Percentiles rank a stretch among this genome's conserved stretches.
phyloP scores from a whole-genome alignment of 345 rosid species.

The Chamaenerion angustifolium region DNA sequence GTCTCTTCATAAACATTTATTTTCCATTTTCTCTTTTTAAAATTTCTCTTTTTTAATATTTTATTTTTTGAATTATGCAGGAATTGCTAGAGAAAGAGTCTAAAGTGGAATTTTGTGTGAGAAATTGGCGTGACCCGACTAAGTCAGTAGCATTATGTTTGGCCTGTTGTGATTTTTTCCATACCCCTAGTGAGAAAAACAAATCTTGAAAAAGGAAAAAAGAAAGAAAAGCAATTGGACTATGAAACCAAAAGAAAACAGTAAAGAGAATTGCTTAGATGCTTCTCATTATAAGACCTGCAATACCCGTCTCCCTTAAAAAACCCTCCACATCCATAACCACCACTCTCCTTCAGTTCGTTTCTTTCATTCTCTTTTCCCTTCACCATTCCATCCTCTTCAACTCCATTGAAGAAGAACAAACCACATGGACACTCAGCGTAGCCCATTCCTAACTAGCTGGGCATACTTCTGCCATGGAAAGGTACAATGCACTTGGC shows the following conservation, averaged over 20 bases:
- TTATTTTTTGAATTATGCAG: no score
- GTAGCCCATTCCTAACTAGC: conserved; percentile 30
- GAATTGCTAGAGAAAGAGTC: no score
- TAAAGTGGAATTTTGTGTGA: no score
- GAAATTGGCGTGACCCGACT: no score
- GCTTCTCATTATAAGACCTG: conserved; percentile 1
- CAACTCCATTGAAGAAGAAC: neutral
- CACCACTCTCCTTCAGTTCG: neutral
- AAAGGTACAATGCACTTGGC: conserved; percentile 29
- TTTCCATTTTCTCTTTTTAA: no score
- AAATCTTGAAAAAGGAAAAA: no score
- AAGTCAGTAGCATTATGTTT: no score
- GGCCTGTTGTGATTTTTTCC: no score
- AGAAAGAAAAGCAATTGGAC: neutral
- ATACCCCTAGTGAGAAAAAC: neutral
- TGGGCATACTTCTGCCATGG: conserved; percentile 58
- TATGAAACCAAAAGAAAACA: conserved; percentile 5
- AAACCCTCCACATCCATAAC: neutral
- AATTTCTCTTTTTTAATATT: no score
- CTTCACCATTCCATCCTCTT: neutral
- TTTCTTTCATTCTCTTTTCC: neutral
- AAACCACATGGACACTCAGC: conserved; percentile 9
- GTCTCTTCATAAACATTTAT: no score
- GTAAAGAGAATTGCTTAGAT: neutral
- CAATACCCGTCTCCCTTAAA: neutral